Evolutionary conservation across 352 stramenopile species (phyloP).

Genomic region (Phytopythium litorale): DNA sequence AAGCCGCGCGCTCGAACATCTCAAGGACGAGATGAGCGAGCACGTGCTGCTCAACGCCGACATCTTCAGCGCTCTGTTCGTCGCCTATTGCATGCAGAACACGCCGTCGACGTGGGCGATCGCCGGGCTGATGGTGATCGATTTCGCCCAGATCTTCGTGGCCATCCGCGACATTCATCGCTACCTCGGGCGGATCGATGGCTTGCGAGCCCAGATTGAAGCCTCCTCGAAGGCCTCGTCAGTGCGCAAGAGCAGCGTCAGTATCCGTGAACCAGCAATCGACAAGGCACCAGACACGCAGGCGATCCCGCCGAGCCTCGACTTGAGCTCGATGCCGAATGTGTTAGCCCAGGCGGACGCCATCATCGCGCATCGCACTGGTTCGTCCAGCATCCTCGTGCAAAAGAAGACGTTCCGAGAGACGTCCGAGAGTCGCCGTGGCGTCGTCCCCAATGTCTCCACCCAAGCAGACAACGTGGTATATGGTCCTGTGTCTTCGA

Average conservation of each 20-base stretch:
- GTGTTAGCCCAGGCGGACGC: not conserved
- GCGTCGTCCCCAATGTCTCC: not conserved
- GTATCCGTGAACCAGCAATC: not conserved
- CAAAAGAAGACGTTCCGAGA: not conserved
- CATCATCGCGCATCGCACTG: not conserved
- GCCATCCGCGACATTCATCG: constrained; percentile 12
- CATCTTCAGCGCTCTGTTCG: constrained; percentile 20
- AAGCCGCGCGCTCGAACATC: constrained; percentile 17
- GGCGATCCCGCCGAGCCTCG: not conserved
- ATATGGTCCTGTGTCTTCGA: not conserved
- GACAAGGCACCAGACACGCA: not conserved
- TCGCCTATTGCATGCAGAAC: constrained; percentile 25
- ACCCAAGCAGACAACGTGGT: not conserved
- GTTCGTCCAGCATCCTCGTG: not conserved
- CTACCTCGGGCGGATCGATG: not conserved
- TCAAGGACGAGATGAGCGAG: constrained; percentile 19
- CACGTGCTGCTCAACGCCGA: constrained; percentile 21
- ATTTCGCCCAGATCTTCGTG: constrained; percentile 17
- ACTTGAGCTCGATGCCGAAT: not conserved
- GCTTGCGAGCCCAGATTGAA: not conserved
- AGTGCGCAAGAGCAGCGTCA: not conserved
- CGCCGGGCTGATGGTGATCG: constrained; percentile 20
- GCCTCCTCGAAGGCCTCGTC: not conserved
- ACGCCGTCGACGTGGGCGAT: constrained; percentile 14
- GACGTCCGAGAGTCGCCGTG: not conserved